Conservation (phyloP, 2,329 filamentous ascomycete genomes). For the Sarocladium brachiariae region DNA sequence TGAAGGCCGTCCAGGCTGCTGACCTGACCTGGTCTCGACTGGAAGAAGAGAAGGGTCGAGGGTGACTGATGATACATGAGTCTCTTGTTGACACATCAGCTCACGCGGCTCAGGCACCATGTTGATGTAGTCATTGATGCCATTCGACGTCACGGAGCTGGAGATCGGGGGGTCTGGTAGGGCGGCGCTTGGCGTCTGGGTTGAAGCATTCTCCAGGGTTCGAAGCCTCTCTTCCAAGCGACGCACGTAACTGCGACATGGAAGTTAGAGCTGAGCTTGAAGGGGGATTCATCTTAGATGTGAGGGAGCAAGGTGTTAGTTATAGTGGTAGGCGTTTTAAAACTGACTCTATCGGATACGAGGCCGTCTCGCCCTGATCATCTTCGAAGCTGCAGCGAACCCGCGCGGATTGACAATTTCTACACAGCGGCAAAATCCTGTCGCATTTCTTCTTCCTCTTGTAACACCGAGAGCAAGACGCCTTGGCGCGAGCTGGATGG, state of each 20-base stretch:
- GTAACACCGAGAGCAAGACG: constrained; percentile 33
- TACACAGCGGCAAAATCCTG: constrained; percentile 29
- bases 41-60: neutral
- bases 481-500: constrained; percentile 12
- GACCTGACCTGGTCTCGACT: neutral
- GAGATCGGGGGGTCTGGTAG: neutral
- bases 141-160: neutral
- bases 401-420: constrained; percentile 29
- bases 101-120: neutral
- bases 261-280: neutral
- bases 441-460: constrained; percentile 37
- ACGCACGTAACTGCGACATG: constrained; percentile 24
- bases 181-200: constrained; percentile 2
- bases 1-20: neutral
- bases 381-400: constrained; percentile 34
- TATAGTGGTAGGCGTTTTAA: too few species aligned
- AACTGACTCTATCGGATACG: constrained; percentile 34
- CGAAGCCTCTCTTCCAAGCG: constrained; percentile 21
- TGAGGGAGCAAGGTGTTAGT: too few species aligned
- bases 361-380: constrained; percentile 29
- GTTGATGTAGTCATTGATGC: constrained; percentile 11
- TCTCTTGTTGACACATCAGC: too few species aligned
- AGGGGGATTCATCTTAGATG: too few species aligned
- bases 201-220: constrained; percentile 16
- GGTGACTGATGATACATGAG: neutral